A percentile compares a stretch with the other conserved stretches of the same genome.
phyloP scores from a whole-genome alignment of 2,329 filamentous ascomycete genomes.

The Camptophora hylomeconis region DNA sequence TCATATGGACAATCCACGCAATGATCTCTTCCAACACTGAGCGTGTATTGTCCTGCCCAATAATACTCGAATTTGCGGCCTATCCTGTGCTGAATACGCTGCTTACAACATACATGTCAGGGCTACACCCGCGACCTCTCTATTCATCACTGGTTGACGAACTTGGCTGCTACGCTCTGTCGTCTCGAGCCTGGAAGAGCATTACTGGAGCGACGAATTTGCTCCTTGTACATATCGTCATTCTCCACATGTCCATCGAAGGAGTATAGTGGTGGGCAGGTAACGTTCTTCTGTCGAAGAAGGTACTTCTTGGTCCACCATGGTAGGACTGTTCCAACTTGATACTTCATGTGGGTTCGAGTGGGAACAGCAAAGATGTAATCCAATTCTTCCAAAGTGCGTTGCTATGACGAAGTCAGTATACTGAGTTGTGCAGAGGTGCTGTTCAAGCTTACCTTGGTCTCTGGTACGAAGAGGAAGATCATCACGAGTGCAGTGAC shows the following conservation, averaged over 20 bases:
- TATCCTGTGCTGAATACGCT: too few relatives aligned
- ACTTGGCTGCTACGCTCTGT: constrained; percentile 9
- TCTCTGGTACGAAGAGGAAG: constrained; percentile 42
- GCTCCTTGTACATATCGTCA: constrained; percentile 14
- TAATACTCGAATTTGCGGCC: too few relatives aligned
- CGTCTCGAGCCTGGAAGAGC: constrained; percentile 7
- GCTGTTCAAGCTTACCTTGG: constrained; percentile 21
- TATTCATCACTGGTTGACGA: constrained; percentile 10
- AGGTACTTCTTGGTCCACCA: constrained; percentile 48
- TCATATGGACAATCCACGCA: too few relatives aligned
- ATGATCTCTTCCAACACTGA: too few relatives aligned
- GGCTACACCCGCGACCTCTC: too few relatives aligned
- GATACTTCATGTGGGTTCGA: constrained; percentile 39
- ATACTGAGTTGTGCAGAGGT: not conserved
- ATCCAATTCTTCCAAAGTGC: constrained; percentile 37
- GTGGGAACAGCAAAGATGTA: constrained; percentile 40
- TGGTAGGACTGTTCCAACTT: constrained; percentile 40
- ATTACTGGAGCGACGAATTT: constrained; percentile 13
- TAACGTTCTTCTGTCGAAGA: constrained; percentile 33
- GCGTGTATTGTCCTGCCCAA: too few relatives aligned
- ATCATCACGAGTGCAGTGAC: constrained; percentile 44
- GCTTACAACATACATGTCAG: too few relatives aligned
- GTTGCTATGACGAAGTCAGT: constrained; percentile 1
- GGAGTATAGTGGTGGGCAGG: constrained; percentile 36
- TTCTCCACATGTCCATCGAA: constrained; percentile 23